Evolutionary conservation across 306 rosid genomes (phyloP).

Genomic region (Senna tora): DNA sequence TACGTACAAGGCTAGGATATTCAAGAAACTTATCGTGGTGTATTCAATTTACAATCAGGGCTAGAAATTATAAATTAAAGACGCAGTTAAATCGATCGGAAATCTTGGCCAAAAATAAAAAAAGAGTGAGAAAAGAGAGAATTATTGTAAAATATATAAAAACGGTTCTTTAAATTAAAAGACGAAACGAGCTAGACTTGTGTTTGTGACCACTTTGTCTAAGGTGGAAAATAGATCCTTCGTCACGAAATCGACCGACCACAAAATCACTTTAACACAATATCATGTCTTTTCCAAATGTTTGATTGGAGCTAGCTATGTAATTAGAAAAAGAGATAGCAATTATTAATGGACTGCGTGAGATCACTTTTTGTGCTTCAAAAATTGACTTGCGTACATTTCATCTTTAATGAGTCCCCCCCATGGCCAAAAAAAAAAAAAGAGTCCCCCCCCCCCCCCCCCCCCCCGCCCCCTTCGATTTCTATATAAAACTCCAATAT

Average conservation of each 20-base stretch:
- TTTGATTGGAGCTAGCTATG: too few relatives aligned
- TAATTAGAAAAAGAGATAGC: neutral
- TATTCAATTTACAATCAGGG: neutral
- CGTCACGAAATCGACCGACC: conserved; percentile 41
- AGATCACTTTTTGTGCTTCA: neutral
- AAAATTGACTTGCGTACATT: too few relatives aligned
- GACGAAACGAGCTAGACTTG: conserved; percentile 9
- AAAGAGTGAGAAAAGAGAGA: neutral
- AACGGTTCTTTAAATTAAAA: neutral
- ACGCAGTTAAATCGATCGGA: too few relatives aligned
- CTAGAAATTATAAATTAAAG: neutral
- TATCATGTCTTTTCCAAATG: neutral
- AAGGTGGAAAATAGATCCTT: conserved; percentile 29
- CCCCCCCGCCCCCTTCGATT: too few relatives aligned
- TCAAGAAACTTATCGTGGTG: neutral
- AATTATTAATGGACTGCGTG: conserved; percentile 27
- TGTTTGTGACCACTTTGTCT: conserved; percentile 29
- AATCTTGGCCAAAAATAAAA: neutral
- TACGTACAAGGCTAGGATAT: neutral
- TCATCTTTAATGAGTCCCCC: too few relatives aligned
- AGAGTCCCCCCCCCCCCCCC: too few relatives aligned
- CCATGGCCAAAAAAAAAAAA: too few relatives aligned
- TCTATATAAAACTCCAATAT: too few relatives aligned
- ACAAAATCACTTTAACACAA: conserved; percentile 29
- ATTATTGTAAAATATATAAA: neutral